Percentiles rank a stretch among this genome's conserved stretches.
These are phyloP conservation scores for Chytridiales sp. DNA, from an alignment of 371 early-diverging fungal genomes.

Conservation along the genomic window DNA sequence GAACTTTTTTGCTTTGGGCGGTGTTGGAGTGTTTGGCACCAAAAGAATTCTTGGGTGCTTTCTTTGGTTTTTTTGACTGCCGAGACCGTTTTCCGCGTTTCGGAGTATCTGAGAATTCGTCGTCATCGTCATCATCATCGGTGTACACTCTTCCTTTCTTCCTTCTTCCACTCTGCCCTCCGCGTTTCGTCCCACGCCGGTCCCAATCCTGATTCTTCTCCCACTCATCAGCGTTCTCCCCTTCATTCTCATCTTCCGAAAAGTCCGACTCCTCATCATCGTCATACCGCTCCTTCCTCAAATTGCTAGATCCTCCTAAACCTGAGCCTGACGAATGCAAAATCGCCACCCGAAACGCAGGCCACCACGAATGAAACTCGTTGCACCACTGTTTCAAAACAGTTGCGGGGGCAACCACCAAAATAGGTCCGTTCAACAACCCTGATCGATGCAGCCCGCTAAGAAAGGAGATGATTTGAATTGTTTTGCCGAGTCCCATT, in stretches of 20 bases:
- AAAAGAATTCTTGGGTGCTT: too few species aligned
- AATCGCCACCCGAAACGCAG: conserved; percentile 86
- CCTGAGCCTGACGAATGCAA: conserved; percentile 84
- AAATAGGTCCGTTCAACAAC: conserved; percentile 53
- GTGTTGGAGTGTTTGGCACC: too few species aligned
- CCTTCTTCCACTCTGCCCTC: conserved; percentile 29
- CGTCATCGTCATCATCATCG: conserved; percentile 40
- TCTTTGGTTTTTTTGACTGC: too few species aligned
- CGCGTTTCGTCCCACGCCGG: too few species aligned
- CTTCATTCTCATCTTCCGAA: conserved; percentile 20
- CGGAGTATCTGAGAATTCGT: conserved; percentile 77
- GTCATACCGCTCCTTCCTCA: conserved; percentile 5
- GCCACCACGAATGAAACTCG: conserved; percentile 95
- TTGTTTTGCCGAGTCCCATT: conserved; percentile 97
- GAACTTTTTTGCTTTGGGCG: too few species aligned
- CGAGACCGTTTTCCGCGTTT: conserved; percentile 93
- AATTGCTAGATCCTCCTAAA: conserved; percentile 34
- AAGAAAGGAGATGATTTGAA: conserved; percentile 88
- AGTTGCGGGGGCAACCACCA: conserved; percentile 95
- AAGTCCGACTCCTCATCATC: conserved; percentile 14
- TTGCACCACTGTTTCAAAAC: conserved; percentile 95
- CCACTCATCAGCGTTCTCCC: conserved; percentile 19
- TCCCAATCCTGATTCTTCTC: too few species aligned
- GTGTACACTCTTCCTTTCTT: conserved; percentile 16
- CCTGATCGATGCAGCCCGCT: conserved; percentile 65